Conservation (phyloP, 1,139 yeast species). For the Maudiozyma humilis region DNA sequence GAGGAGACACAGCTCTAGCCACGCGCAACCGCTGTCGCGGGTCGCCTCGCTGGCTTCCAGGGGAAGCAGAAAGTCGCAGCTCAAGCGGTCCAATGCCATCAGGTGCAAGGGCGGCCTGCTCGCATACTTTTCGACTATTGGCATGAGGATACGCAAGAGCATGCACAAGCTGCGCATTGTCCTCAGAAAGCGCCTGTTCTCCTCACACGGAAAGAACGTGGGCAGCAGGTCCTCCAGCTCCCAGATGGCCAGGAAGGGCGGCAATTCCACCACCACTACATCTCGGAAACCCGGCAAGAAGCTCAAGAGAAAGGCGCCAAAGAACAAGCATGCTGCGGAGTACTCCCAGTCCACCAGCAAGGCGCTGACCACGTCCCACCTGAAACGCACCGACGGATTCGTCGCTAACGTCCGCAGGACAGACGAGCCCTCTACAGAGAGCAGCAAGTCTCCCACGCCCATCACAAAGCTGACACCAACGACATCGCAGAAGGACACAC, state of each 20-base stretch:
- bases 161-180: slow-evolving; percentile 17
- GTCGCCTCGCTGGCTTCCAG: background rate
- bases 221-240: background rate
- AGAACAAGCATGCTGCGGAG: background rate
- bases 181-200: slow-evolving; percentile 15
- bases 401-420: slow-evolving; percentile 26
- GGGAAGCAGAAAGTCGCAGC: slow-evolving; percentile 7
- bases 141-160: slow-evolving; percentile 17
- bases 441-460: slow-evolving; percentile 10
- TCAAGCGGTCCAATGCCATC: slow-evolving; percentile 30
- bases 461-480: slow-evolving; percentile 14
- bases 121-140: slow-evolving; percentile 23
- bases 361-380: slow-evolving; percentile 20
- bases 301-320: background rate
- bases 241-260: background rate
- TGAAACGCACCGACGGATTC: slow-evolving; percentile 26
- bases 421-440: slow-evolving; percentile 12
- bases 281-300: background rate
- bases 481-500: background rate
- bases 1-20: too few relatives aligned
- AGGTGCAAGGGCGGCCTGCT: slow-evolving; percentile 31
- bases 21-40: too few relatives aligned
- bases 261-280: too few relatives aligned
- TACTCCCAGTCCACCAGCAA: slow-evolving; percentile 10
- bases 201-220: slow-evolving; percentile 9